Base-by-base conservation (phyloP, 1,284 basidiomycete genomes). In the Ganoderma lingzhi region DNA sequence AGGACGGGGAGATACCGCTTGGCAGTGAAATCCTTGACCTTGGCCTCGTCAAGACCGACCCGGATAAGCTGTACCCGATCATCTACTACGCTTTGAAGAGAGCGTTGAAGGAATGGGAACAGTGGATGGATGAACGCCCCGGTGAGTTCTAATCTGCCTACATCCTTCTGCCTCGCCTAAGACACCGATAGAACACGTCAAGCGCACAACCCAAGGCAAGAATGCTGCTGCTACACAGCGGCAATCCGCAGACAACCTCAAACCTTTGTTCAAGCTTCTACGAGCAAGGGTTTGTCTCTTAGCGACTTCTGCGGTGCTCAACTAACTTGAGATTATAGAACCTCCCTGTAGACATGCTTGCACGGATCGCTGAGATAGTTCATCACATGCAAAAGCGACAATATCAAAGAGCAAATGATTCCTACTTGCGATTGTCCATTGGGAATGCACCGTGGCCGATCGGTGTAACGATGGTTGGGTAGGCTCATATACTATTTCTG, bases 391-490 rank as follows among this genome's bases (percentile, higher is more conserved):
- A 99, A 80, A 93, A 89, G 74, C 90, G 98, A 37, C 90, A 97
- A 80, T 99, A 99, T 77, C 93, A 98, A 77, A 89, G 87, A 69
- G 98, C 98, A 0, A 99, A 99, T 78, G 98, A 99, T 79, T 93
- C 96, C 0, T 99, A 99, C 80, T 88, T 99, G 19, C 93, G 97
- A 32, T 84, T 99, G 42, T 97, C 95, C 4, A 99, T 99, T 71
- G 98, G 98, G 19, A 99, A 98, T 78, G 97, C 98, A 0, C 97
- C 98, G 1, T 99, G 98, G 98, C 98, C 98, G 0, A 99, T 99
- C 78, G 98, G 98, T 66, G 98, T 99, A 6, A 99, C 98, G 69
- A 97, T 97, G 93, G 97, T 98, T 83, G 96, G 95, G 95, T 95
- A 79, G 41, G 59, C 3, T 12, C n/a, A n/a, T 30, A 8, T 42